Base-by-base conservation (phyloP, 2,329 filamentous ascomycete species). In the Basipetospora chlamydospora region DNA sequence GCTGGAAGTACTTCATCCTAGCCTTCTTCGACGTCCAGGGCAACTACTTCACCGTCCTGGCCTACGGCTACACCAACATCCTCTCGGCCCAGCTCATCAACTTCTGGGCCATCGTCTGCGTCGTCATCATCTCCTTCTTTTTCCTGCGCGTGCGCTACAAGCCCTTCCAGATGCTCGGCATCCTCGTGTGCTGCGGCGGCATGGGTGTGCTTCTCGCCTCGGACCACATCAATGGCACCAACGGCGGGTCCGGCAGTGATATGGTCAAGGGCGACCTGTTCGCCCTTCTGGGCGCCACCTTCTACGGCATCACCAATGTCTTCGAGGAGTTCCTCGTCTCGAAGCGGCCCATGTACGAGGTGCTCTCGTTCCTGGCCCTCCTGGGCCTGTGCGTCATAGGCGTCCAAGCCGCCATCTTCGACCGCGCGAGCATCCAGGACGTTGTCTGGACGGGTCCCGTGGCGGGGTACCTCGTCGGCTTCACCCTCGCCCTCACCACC, bases 31-130 rank as follows among this genome's bases (percentile, higher is more conserved):
- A 98, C 53, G 88, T 96, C 34, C 73, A 95, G 60, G 90, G 90
- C 42, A 98, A 98, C 62, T 98, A 95, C 66, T 96, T 96, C 55
- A 87, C 87, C 49, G 88, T 98, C 35, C 70, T 95, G 34, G 90
- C 88, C 5, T 98, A 96, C 63, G 72, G 80, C 41, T 77, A 92
- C 65, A 94, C 88, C 38, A 95, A 87, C 50, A 80, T 95, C 47
- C 70, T 96, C 33, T 90, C 81, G 15, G 86, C 86, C 12, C 87
- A 96, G 66, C 71, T 98, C 36, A 85, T 98, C 61, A 95, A 95
- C 67, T 96, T 96, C 63, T 96, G 88, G 88, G 83, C 87, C 47
- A 96, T 98, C 46, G 83, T 93, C 35, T 77, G 88, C 43, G 90
- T 98, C 16, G 85, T 96, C 15, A 53, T 81, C 42, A 61, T 95